phyloP scores from a whole-genome alignment of 768 basidiomycete species.

The Plicaturopsis crispa region DNA sequence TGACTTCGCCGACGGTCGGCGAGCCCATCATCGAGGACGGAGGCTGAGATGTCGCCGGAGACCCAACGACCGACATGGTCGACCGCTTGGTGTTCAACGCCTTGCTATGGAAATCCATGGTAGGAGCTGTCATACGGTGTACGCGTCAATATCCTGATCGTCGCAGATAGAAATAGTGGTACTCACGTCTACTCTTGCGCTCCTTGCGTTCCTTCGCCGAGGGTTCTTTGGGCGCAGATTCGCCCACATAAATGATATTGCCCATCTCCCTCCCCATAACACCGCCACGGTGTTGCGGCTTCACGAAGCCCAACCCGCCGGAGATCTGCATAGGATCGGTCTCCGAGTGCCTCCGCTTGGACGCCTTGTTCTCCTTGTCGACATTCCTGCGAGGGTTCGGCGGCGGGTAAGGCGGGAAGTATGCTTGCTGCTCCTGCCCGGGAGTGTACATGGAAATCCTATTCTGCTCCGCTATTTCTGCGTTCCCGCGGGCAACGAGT shows the following conservation, averaged over 20 bases:
- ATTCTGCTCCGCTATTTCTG: slow-evolving; percentile 1
- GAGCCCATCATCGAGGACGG: slow-evolving; percentile 37
- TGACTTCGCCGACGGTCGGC: slow-evolving; percentile 77
- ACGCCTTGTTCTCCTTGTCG: slow-evolving; percentile 33
- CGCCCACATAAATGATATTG: slow-evolving; percentile 32
- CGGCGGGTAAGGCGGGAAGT: too few relatives aligned
- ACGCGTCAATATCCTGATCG: slow-evolving; percentile 6
- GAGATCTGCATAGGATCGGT: slow-evolving; percentile 13
- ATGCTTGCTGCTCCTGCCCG: too few relatives aligned
- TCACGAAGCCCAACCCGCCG: slow-evolving; percentile 25
- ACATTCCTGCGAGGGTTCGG: slow-evolving; percentile 13
- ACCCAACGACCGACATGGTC: slow-evolving; percentile 38
- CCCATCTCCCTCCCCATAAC: slow-evolving; percentile 41
- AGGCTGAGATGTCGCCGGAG: slow-evolving; percentile 34
- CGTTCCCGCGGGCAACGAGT: slow-evolving; percentile 19
- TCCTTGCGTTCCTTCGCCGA: slow-evolving; percentile 46
- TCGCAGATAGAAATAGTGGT: neutral
- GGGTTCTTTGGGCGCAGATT: too few relatives aligned
- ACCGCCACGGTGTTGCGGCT: slow-evolving; percentile 21
- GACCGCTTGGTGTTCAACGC: slow-evolving; percentile 39
- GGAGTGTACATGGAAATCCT: neutral
- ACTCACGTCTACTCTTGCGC: slow-evolving; percentile 51
- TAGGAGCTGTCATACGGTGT: slow-evolving; percentile 34
- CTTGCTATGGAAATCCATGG: slow-evolving; percentile 49
- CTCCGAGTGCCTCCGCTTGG: slow-evolving; percentile 10